Conservation (phyloP, 192 early-diverging fungal species). For the Oehlia diaphana region DNA sequence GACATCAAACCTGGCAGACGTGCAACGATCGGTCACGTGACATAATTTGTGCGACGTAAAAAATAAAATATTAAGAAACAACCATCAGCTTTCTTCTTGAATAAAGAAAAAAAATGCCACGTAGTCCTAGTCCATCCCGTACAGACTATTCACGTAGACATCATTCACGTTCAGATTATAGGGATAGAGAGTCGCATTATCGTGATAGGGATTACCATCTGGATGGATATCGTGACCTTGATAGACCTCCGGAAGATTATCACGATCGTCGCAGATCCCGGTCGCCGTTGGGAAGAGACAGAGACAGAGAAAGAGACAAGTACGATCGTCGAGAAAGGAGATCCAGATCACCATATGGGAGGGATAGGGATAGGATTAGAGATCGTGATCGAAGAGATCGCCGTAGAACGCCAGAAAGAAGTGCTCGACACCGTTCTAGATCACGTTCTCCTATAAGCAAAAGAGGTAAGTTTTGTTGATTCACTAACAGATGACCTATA, state of each 20-base stretch:
- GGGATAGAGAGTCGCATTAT: neutral
- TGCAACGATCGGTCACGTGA: too few species aligned
- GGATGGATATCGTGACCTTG: neutral
- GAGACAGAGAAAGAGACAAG: neutral
- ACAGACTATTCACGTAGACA: neutral
- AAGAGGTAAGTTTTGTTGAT: constrained; percentile 4
- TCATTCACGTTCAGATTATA: neutral
- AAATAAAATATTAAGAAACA: too few species aligned
- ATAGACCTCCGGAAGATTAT: neutral
- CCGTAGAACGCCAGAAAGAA: constrained; percentile 12
- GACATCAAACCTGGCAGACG: too few species aligned
- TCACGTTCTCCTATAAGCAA: neutral
- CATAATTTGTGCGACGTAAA: too few species aligned
- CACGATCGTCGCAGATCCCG: neutral
- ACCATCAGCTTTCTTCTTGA: neutral
- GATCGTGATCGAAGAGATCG: constrained; percentile 9
- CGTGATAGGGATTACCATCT: neutral
- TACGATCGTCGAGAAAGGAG: constrained; percentile 5
- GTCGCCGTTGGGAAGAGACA: neutral
- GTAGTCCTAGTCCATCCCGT: neutral
- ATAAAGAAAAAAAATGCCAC: neutral
- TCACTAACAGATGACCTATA: neutral
- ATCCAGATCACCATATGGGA: neutral
- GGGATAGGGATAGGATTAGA: neutral
- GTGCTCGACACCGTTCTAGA: neutral